These are phyloP conservation scores for Phytophthora ohioensis DNA, from an alignment of 352 stramenopile species.

Conservation along the genomic window DNA sequence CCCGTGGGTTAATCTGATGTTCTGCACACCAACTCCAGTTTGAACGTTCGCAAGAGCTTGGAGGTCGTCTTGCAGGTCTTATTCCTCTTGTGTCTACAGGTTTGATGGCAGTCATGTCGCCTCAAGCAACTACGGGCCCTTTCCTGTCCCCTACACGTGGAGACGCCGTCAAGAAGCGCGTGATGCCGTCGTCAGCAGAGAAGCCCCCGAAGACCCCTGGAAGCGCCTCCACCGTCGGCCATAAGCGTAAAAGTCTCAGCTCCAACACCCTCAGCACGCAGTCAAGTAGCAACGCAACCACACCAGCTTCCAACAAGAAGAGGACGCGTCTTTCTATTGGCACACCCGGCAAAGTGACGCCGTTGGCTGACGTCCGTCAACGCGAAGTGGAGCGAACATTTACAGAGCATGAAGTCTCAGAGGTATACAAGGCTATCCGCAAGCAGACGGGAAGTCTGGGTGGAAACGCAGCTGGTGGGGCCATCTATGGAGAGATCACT, in stretches of 20 bases:
- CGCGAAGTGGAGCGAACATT: conserved; percentile 80
- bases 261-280: conserved; percentile 25
- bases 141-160: conserved; percentile 34
- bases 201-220: conserved; percentile 6
- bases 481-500: conserved; percentile 99
- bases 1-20: conserved; percentile 1
- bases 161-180: conserved; percentile 14
- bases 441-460: conserved; percentile 95
- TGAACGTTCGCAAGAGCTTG: too few relatives aligned
- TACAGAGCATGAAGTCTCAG: conserved; percentile 82
- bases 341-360: conserved; percentile 77
- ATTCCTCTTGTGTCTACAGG: conserved; percentile 1
- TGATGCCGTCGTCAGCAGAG: conserved; percentile 13
- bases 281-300: conserved; percentile 25
- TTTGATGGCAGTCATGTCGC: conserved; percentile 35
- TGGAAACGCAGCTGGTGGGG: conserved; percentile 94
- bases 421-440: conserved; percentile 93
- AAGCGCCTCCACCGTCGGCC: conserved; percentile 21
- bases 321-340: conserved; percentile 68
- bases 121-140: conserved; percentile 8
- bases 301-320: conserved; percentile 56
- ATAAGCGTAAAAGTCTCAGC: conserved; percentile 66
- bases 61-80: conserved; percentile 21
- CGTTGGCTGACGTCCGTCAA: conserved; percentile 61
- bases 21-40: background rate